Evolutionary conservation across 768 basidiomycete species (phyloP), one percentile per base, ranked within the genome.

Genomic region (Rhizopogon vinicolor): DNA sequence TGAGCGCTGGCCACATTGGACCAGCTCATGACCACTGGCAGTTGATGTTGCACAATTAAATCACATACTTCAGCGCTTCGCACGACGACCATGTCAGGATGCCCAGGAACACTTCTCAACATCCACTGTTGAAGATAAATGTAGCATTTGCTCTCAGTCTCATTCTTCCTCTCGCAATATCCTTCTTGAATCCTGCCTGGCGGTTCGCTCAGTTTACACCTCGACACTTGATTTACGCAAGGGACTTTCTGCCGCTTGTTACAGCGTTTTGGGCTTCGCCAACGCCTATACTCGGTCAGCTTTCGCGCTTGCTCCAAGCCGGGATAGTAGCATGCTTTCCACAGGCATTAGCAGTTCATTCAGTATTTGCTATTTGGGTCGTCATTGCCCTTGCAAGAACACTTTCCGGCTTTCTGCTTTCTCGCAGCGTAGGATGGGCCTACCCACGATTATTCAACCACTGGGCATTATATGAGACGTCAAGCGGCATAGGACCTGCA

Each of bases 401-500:
- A 25, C 42, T 62, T 31, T 3, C 51, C 14, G 61, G 63, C 29
- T 66, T 65, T 53, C 43, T 68, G 14, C 44, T 69, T 41, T 65
- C 60, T 18, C 60, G 65, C 7, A 58, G 68, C 42, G 58, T 67
- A 19, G 74, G 76, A 16, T 76, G 74, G 74, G 61, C 71, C 14
- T 66, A 68, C 40, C 76, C 75, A 4, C 54, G 31, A 9, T 42
- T 77, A 22, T 77, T 77, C 62, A 70, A 61, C 42, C 76, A 76
- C 58, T 75, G 69, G 60, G 67, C 72, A 12, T 60, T 74, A 2
- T 76, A 75, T 44, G 75, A 78, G 54, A 57, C 65, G 9, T 65
- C 64, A 14, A 63, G 68, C 5, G 75, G 76, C 44, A 72, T 72
- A 35, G 76, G 74, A 6, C 72, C 74, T 54, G 42, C 68, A 40